Percentiles rank a stretch among this genome's conserved stretches.
These are phyloP conservation scores for Penicillium thymicola DNA, from an alignment of 2,329 filamentous ascomycete genomes.

Conservation along the genomic window DNA sequence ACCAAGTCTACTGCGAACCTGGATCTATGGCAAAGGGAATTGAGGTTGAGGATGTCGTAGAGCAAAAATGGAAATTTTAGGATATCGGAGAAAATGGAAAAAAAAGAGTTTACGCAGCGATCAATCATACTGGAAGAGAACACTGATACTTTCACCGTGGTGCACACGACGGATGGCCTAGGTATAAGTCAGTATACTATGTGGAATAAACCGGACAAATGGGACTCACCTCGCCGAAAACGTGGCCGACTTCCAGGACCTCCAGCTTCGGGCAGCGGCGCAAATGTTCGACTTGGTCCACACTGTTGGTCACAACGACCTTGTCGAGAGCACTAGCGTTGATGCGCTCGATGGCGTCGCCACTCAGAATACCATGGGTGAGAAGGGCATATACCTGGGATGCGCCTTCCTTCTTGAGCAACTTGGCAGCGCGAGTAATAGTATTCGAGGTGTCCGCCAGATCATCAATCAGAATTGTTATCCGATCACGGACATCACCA, in stretches of 20 bases:
- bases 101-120: conserved; percentile 8
- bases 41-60: not conserved
- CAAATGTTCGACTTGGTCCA: conserved; percentile 81
- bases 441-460: conserved; percentile 95
- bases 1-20: conserved; percentile 21
- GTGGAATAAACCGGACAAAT: not conserved
- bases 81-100: conserved; percentile 4
- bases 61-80: conserved; percentile 2
- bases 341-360: conserved; percentile 90
- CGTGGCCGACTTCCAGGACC: conserved; percentile 79
- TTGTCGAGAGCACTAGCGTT: conserved; percentile 91
- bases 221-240: conserved; percentile 75
- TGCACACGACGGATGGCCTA: conserved; percentile 89
- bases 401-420: conserved; percentile 93
- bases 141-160: conserved; percentile 95
- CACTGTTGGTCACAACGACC: conserved; percentile 91
- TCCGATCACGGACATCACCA: conserved; percentile 74
- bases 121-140: conserved; percentile 82
- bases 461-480: conserved; percentile 90
- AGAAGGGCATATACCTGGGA: conserved; percentile 85
- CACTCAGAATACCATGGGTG: conserved; percentile 92
- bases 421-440: conserved; percentile 90
- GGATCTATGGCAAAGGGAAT: conserved; percentile 8
- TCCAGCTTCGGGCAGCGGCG: conserved; percentile 80
- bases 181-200: conserved; percentile 26